Evolutionary conservation across 2,329 filamentous ascomycete genomes (phyloP), one percentile per base, ranked within the genome.

Genomic region (Fusarium anguioides): DNA sequence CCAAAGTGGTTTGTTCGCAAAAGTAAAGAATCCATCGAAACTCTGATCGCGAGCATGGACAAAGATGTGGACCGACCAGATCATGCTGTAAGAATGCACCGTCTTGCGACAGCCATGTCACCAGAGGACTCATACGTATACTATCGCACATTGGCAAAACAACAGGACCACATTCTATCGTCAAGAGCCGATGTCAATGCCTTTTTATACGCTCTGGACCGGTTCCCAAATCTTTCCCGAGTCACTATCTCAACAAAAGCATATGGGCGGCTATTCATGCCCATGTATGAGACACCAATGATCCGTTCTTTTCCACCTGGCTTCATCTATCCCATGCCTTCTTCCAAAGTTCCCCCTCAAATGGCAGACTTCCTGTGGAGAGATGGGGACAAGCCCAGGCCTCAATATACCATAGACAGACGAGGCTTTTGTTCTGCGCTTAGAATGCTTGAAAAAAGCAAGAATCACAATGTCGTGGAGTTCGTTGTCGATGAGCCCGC

Each of bases 271-370:
- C 48, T 77, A 1, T 75, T 78, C 26, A 54, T 64, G 3, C 80
- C 80, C 1, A 40, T 77, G 0, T 82, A 82, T 40, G 66, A 80
- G 18, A 82, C 81, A 0, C 81, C 81, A 2, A 79, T 79, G 68
- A 79, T 81, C 27, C 78, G 80, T 8, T 73, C 75, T 4, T 76
- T 83, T 14, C 79, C 79, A 0, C 47, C 53, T 4, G 77, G 77
- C 5, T 81, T 83, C 41, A 75, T 76, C 29, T 80, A 81, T 55
- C 77, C 77, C 6, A 70, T 78, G 20, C 75, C 75, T 3, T 68
- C 71, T 17, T 73, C 29, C 9, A 8, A 4, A 4, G 4, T 5
- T 4, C 2, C 2, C 3, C 3, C 12, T 4, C 24, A 15, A 7
- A 15, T 4, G 5, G 11, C 3, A 8, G 5, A 9, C 27, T 36